Evolutionary conservation across 2,329 filamentous ascomycete genomes (phyloP), one percentile per base, ranked within the genome.

Genomic region (Penicillium sp.): DNA sequence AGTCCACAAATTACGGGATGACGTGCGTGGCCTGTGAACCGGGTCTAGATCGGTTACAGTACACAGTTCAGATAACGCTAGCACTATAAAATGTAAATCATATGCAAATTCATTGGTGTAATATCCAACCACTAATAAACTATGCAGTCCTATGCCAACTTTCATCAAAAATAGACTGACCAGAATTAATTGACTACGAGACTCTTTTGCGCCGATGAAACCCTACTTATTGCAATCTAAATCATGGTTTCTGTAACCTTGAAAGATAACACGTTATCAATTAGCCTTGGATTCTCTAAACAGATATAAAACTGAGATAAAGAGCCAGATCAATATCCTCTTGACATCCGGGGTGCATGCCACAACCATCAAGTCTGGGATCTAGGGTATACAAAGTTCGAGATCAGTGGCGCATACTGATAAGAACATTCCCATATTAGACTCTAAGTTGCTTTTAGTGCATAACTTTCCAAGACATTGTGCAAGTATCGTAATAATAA

Each of bases 1-100:
- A 24, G 53, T 48, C 43, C 45, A 48, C 52, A 49, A 49, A 39
- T 19, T 54, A 54, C 52, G 52, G 52, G 42, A 54, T 54, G 52
- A 54, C 52, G 52, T 54, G 52, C 43, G 52, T 47, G 48, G 48
- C 43, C 52, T 47, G 44, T 42, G 44, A 47, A 54, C 43, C 45
- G 49, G 33, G 44, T 47, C 43, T 39, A 52, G 49, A 52, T 52
- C 39, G 22, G 22, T 35, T 27, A 21, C 16, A 31, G 11, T 19
- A 19, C 27, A 42, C 19, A 42, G 19, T 14, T 21, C 10, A 42
- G 35, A 39, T 39, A 39, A 19, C 35, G 3, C 7, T 13, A 39
- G 35, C 35, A 39, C 16, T 39, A 39, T 39, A 39, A 4, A 10
- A n/a, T 39, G 11, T 10, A 4, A 11, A 29, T 11, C 10, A 33